These are phyloP conservation scores for Phytophthora hybrid DNA, from an alignment of 352 stramenopile species.

Conservation along the genomic window DNA sequence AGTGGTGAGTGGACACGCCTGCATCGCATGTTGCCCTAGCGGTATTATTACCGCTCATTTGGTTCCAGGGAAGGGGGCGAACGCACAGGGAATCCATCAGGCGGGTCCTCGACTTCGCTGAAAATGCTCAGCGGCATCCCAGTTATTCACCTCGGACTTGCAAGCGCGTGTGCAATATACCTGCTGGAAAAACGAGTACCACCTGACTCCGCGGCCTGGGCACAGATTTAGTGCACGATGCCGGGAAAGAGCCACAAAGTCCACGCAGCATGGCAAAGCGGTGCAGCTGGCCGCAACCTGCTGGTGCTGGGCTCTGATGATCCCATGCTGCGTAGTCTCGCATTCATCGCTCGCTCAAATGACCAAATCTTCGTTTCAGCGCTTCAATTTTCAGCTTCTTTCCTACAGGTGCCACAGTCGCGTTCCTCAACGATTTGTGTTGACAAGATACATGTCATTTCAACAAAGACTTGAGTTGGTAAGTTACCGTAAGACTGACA, in stretches of 20 bases:
- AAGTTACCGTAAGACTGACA: background rate
- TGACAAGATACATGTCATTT: background rate
- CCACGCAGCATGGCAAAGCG: background rate
- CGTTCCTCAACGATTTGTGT: constrained; percentile 28
- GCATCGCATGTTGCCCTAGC: constrained; percentile 13
- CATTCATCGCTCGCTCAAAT: constrained; percentile 13
- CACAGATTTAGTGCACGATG: background rate
- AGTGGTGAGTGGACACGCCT: background rate
- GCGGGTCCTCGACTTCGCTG: constrained; percentile 11
- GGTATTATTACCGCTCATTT: constrained; percentile 25
- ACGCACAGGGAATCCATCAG: constrained; percentile 14
- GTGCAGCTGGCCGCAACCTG: constrained; percentile 24
- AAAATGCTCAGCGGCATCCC: constrained; percentile 14
- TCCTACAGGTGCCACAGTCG: background rate
- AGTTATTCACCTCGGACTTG: constrained; percentile 13
- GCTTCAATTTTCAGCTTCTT: constrained; percentile 17
- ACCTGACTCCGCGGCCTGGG: constrained; percentile 3
- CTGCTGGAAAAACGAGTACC: constrained; percentile 21
- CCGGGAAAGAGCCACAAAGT: constrained; percentile 20
- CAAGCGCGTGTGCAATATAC: constrained; percentile 12
- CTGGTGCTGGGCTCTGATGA: constrained; percentile 21
- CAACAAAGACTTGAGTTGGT: too few species aligned
- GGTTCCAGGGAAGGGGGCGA: background rate
- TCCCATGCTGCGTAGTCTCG: constrained; percentile 15
- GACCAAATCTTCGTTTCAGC: constrained; percentile 3